Evolutionary conservation across 176 grass and related monocot species (phyloP).

Genomic region (Bolboschoenus planiculmis): DNA sequence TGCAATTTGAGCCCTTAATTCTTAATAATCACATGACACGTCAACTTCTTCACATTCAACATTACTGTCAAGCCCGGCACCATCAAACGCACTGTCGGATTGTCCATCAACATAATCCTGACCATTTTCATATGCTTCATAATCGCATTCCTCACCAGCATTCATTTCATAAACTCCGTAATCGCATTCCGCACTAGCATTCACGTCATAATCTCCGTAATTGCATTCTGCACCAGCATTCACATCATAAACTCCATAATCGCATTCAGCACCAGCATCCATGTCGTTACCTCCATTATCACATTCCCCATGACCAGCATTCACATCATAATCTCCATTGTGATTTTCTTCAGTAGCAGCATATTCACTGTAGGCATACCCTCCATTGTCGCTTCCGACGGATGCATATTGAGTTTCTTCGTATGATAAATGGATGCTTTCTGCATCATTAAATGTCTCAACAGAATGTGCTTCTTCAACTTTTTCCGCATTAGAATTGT

Average conservation of each 20-base stretch:
- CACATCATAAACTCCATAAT: neutral
- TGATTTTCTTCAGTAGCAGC: neutral
- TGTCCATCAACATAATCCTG: neutral
- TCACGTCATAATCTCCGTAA: neutral
- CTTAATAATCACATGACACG: neutral
- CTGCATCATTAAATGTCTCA: neutral
- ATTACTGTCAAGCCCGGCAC: neutral
- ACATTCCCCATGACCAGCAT: neutral
- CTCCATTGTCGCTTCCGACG: neutral
- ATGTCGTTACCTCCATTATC: neutral
- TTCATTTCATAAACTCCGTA: neutral
- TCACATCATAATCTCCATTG: neutral
- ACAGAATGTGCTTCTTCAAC: neutral
- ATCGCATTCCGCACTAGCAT: neutral
- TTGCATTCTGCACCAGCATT: neutral
- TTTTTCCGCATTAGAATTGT: neutral
- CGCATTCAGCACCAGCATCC: neutral
- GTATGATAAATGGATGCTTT: conserved; percentile 1
- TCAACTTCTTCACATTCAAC: neutral
- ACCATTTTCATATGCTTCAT: neutral
- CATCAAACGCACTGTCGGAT: neutral
- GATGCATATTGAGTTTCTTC: neutral
- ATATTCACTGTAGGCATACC: neutral
- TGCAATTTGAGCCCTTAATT: neutral
- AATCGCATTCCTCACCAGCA: neutral